phyloP scores from a whole-genome alignment of 345 rosid genomes.

The Brassica juncea region DNA sequence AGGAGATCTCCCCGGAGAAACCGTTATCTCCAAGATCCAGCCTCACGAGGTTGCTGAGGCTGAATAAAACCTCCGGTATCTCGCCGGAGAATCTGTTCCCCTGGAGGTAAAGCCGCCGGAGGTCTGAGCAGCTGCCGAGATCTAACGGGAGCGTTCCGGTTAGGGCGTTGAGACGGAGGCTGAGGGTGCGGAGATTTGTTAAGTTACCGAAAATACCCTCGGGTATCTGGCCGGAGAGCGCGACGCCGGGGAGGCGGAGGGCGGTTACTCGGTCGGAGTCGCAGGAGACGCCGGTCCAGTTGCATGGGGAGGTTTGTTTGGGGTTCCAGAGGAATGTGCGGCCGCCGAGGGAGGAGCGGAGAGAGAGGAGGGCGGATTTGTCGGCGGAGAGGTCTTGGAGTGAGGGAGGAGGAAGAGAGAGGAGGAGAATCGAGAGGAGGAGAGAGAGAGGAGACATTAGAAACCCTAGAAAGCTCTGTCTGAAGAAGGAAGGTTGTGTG shows the following conservation, averaged over 20 bases:
- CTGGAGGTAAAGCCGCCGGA: conserved; percentile 76
- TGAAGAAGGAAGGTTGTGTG: conserved; percentile 15
- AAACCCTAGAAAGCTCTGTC: conserved; percentile 34
- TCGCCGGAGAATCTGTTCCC: conserved; percentile 78
- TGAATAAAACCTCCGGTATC: conserved; percentile 63
- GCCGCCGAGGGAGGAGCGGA: conserved; percentile 81
- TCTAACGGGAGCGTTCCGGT: conserved; percentile 70
- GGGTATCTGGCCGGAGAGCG: conserved; percentile 72
- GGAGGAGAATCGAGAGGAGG: conserved; percentile 25
- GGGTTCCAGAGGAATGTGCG: conserved; percentile 77
- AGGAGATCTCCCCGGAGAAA: conserved; percentile 65
- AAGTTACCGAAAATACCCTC: conserved; percentile 72
- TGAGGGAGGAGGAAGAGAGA: conserved; percentile 35
- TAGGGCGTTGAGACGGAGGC: conserved; percentile 81
- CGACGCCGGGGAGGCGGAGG: conserved; percentile 80
- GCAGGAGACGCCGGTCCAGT: conserved; percentile 81
- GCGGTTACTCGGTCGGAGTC: conserved; percentile 62
- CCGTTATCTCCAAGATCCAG: conserved; percentile 65
- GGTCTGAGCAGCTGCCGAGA: conserved; percentile 61
- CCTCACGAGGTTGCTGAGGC: conserved; percentile 58
- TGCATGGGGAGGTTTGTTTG: conserved; percentile 58
- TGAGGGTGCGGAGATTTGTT: conserved; percentile 71
- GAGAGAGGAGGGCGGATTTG: conserved; percentile 68
- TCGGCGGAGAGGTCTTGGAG: conserved; percentile 78
- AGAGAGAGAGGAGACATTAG: conserved; percentile 20